phyloP scores from a whole-genome alignment of 768 basidiomycete genomes.

The Galerina marginata region DNA sequence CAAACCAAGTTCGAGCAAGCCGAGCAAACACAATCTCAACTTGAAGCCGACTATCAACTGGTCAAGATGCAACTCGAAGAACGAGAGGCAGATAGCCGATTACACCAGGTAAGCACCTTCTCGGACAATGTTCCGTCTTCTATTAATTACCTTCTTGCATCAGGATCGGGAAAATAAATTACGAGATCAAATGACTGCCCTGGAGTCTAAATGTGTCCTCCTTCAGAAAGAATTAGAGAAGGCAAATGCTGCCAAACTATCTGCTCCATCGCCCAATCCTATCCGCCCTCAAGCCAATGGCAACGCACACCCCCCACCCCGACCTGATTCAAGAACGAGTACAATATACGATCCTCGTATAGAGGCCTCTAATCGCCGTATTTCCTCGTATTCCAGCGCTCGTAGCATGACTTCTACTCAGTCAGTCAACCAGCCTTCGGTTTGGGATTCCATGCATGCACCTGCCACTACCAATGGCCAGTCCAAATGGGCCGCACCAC shows the following conservation, averaged over 20 bases:
- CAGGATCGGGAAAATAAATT: constrained; percentile 77
- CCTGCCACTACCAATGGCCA: constrained; percentile 36
- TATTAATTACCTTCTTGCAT: constrained; percentile 1
- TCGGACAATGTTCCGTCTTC: neutral
- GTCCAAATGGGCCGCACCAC: constrained; percentile 29
- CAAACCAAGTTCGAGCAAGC: constrained; percentile 68
- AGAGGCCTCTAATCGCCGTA: constrained; percentile 53
- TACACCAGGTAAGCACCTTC: constrained; percentile 57
- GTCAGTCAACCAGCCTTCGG: constrained; percentile 61
- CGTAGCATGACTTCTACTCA: constrained; percentile 16
- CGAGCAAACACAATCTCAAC: constrained; percentile 66
- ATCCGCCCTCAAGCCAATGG: constrained; percentile 48
- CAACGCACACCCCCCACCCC: constrained; percentile 50
- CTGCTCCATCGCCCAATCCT: constrained; percentile 37
- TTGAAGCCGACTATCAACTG: constrained; percentile 74
- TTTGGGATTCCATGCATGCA: constrained; percentile 76
- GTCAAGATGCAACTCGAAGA: constrained; percentile 78
- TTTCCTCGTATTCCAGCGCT: constrained; percentile 32
- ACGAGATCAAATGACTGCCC: constrained; percentile 65
- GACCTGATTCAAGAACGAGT: constrained; percentile 80
- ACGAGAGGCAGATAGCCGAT: constrained; percentile 70
- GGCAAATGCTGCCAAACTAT: constrained; percentile 35
- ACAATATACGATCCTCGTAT: constrained; percentile 60
- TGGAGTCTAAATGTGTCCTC: constrained; percentile 64
- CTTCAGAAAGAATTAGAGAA: constrained; percentile 66